Conservation (phyloP, 176 grass and related monocot genomes). For the Aegilops umbellulata region DNA sequence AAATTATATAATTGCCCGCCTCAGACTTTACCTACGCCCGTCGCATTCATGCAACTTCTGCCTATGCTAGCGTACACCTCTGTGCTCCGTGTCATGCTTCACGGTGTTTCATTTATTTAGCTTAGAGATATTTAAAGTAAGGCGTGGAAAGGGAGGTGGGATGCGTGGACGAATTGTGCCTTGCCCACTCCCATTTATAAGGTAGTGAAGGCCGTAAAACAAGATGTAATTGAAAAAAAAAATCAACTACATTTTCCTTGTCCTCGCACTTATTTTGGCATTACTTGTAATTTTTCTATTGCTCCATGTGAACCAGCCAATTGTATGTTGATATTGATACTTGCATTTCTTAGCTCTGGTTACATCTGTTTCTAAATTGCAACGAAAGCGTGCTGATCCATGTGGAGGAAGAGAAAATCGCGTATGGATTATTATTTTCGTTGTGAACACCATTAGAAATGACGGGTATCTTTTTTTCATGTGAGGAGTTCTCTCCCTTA, state of each 20-base stretch:
- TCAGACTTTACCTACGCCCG: not conserved
- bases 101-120: not conserved
- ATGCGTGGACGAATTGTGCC: not conserved
- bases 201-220: not conserved
- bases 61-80: not conserved
- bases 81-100: not conserved
- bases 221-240: not conserved
- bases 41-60: not conserved
- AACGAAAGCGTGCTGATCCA: not conserved
- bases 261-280: not conserved
- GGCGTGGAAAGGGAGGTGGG: not conserved
- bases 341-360: conserved; percentile 9
- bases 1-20: not conserved
- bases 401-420: not conserved
- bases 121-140: not conserved
- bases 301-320: not conserved
- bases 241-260: not conserved
- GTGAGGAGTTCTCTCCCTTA: not conserved
- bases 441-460: conserved; percentile 1
- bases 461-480: conserved; percentile 4
- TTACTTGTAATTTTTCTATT: conserved; percentile 7
- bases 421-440: not conserved
- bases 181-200: not conserved
- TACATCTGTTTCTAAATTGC: conserved; percentile 4
- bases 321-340: not conserved